Conservation (phyloP, 805 yeast genomes). For the Kazachstania kunashirensis region DNA sequence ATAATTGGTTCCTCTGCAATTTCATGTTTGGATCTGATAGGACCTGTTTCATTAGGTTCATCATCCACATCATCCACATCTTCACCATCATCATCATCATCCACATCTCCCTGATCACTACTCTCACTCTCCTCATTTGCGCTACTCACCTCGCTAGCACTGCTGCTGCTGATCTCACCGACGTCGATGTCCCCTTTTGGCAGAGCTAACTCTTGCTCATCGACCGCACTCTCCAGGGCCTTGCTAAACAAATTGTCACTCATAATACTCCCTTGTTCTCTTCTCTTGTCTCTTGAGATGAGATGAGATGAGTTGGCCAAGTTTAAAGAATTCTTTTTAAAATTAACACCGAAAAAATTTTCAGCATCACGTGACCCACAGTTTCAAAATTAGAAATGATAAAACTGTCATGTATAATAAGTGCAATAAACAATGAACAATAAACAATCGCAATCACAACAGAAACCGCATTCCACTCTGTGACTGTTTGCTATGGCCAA, state of each 20-base stretch:
- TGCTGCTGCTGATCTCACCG: slow-evolving; percentile 7
- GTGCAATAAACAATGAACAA: no score
- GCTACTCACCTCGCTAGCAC: slow-evolving; percentile 10
- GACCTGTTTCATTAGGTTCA: slow-evolving; percentile 46
- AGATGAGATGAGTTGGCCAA: no score
- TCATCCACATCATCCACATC: slow-evolving; percentile 21
- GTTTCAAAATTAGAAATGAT: no score
- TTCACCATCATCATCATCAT: slow-evolving; percentile 11
- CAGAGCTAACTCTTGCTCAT: slow-evolving; percentile 3
- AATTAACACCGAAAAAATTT: no score
- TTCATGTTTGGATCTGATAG: slow-evolving; percentile 75
- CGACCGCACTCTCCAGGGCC: slow-evolving; percentile 14
- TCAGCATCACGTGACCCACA: no score
- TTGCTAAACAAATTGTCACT: slow-evolving; percentile 16
- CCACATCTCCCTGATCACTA: slow-evolving; percentile 14
- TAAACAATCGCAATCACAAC: no score
- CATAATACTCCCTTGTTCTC: no score
- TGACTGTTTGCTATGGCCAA: no score
- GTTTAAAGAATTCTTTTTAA: no score
- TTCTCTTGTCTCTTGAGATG: not conserved
- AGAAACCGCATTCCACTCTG: no score
- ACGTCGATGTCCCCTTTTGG: slow-evolving; percentile 16
- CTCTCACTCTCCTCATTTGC: slow-evolving; percentile 10
- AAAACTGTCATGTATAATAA: no score
- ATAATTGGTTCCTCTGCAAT: slow-evolving; percentile 58